phyloP scores from a whole-genome alignment of 1,284 basidiomycete genomes.

The Agaricales sp. region DNA sequence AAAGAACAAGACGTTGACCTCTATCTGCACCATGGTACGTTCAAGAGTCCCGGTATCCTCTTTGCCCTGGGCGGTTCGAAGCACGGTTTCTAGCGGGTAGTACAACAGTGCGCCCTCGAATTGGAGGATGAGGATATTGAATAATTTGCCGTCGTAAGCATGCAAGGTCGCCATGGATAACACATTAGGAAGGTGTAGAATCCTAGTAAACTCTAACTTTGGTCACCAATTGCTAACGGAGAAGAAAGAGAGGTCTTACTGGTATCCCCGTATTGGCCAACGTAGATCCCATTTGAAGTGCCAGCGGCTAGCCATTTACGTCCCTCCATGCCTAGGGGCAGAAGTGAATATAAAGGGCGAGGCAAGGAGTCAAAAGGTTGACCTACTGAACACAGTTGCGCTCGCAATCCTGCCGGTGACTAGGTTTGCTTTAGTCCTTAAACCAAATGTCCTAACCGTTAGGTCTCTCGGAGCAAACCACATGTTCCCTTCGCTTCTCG shows the following conservation, averaged over 20 bases:
- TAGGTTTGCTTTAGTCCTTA: background rate
- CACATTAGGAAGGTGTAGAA: constrained; percentile 38
- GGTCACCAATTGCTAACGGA: constrained; percentile 5
- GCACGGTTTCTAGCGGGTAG: constrained; percentile 62
- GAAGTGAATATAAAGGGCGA: background rate
- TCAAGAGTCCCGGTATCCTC: constrained; percentile 34
- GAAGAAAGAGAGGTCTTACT: constrained; percentile 19
- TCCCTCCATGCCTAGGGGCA: background rate
- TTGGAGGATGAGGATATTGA: constrained; percentile 59
- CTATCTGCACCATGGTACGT: constrained; percentile 47
- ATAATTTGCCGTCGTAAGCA: constrained; percentile 24
- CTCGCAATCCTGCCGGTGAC: background rate
- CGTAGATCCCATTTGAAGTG: constrained; percentile 56
- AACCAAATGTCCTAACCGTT: background rate
- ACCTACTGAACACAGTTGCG: background rate
- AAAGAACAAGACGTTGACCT: constrained; percentile 46
- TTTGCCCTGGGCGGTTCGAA: constrained; percentile 41
- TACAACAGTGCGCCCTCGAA: constrained; percentile 45
- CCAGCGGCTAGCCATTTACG: constrained; percentile 49
- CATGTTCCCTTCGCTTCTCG: constrained; percentile 59
- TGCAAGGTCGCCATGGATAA: constrained; percentile 46
- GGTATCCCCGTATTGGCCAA: constrained; percentile 39
- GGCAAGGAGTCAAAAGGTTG: too few relatives aligned
- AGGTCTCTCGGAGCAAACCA: constrained; percentile 25
- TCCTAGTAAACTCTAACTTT: constrained; percentile 40